Evolutionary conservation across 2,329 filamentous ascomycete species (phyloP), one percentile per base, ranked within the genome.

Genomic region (Trichoderma pleuroti): DNA sequence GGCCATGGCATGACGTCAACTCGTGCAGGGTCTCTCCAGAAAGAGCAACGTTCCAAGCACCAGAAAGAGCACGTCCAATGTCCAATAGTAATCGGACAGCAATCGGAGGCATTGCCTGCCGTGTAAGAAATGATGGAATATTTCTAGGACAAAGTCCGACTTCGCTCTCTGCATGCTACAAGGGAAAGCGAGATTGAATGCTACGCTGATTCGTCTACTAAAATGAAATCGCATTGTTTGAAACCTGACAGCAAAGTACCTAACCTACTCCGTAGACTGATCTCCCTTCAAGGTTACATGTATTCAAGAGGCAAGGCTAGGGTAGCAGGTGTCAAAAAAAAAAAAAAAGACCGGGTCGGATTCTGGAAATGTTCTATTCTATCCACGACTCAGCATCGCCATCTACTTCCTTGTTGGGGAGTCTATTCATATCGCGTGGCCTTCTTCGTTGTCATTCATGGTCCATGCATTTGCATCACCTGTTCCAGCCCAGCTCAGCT

Each of bases 1-100:
- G n/a, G 14, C 18, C 54, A 7, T 60, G 14, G 65, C 65, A 34
- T 68, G 65, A 68, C 54, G 65, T 68, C 24, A 68, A 52, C 36
- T 49, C 21, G 5, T 21, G 28, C 24, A 59, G 24, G 28, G 10
- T 28, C 34, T 57, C 36, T 21, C 26, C 39, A 46, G n/a, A 3
- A 30, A 32, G 36, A 49, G 46, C 65, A 46, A 24, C 36, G 46
- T 68, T 59, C 65, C 64, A 66, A 66, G 49, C 14, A 24, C 30
- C 30, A 42, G 26, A 39, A 28, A 39, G 46, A 21, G 24, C 18
- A 42, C 39, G 16, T 63, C 7, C 39, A 30, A 21, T 10, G 36
- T n/a, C 16, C 46, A 28, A 42, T 24, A 28, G n/a, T 24, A n/a
- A 30, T 42, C 18, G 36, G 59, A 42, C 14, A 46, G 42, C n/a